Conservation (phyloP, 768 basidiomycete genomes). For the Boletus sp. region DNA sequence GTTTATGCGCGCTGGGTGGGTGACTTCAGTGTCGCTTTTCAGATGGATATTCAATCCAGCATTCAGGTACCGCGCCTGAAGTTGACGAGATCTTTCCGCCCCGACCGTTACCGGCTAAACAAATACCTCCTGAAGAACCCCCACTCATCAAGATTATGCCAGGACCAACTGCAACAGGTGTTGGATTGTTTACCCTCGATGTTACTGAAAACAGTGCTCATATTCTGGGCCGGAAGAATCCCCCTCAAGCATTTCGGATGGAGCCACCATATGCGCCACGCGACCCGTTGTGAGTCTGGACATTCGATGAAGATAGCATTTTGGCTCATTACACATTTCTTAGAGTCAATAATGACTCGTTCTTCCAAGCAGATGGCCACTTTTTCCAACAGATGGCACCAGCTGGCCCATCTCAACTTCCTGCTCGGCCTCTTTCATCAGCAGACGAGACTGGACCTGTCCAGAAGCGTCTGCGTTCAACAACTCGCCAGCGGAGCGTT, state of each 20-base stretch:
- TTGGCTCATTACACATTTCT: constrained; percentile 7
- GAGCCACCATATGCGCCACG: constrained; percentile 48
- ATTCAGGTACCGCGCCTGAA: constrained; percentile 63
- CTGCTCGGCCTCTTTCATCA: constrained; percentile 71
- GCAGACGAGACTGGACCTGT: constrained; percentile 81
- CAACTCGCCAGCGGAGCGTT: constrained; percentile 51
- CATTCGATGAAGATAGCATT: not conserved
- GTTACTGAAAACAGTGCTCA: constrained; percentile 52
- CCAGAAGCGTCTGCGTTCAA: constrained; percentile 71
- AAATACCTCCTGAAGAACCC: constrained; percentile 50
- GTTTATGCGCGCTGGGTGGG: constrained; percentile 75
- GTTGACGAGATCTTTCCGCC: constrained; percentile 74
- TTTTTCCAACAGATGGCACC: constrained; percentile 46
- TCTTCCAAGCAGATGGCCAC: constrained; percentile 55
- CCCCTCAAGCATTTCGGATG: constrained; percentile 56
- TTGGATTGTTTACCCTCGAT: constrained; percentile 79
- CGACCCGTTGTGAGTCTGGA: constrained; percentile 58
- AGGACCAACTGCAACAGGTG: constrained; percentile 57
- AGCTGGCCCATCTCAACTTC: constrained; percentile 44
- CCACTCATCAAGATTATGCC: constrained; percentile 36
- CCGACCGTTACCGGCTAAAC: constrained; percentile 55
- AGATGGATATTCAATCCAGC: constrained; percentile 12
- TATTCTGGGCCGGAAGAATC: constrained; percentile 58
- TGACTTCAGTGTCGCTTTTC: constrained; percentile 9
- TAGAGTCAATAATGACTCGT: constrained; percentile 58